phyloP scores from a whole-genome alignment of 202 grass and related monocot species.

The Digitaria exilis region DNA sequence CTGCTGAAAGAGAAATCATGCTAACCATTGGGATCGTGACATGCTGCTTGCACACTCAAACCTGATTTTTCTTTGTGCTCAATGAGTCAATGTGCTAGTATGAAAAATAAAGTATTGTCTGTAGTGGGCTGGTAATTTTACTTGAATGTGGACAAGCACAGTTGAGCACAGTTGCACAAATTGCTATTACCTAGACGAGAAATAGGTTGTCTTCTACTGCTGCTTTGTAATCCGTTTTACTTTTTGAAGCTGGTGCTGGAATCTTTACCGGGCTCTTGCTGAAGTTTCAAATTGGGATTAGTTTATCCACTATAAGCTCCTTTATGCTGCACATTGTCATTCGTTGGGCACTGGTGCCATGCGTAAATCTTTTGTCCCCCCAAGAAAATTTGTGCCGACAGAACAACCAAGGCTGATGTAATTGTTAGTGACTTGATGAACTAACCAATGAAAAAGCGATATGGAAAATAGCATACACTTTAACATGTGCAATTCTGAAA shows the following conservation, averaged over 20 bases:
- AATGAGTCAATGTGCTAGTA: slow-evolving; percentile 19
- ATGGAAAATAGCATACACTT: not conserved
- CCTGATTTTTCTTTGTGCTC: not conserved
- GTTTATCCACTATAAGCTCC: not conserved
- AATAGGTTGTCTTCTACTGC: slow-evolving; percentile 3
- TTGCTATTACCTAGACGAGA: slow-evolving; percentile 9
- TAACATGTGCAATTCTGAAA: slow-evolving; percentile 2
- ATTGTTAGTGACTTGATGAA: slow-evolving; percentile 7
- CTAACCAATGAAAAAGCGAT: slow-evolving; percentile 13
- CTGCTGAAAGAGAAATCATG: slow-evolving; percentile 38
- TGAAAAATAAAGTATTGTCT: not conserved
- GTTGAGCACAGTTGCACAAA: slow-evolving; percentile 24
- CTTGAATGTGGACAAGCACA: not conserved
- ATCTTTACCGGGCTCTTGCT: not conserved
- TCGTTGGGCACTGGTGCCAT: slow-evolving; percentile 17
- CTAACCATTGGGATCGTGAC: slow-evolving; percentile 34
- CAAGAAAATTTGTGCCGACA: slow-evolving; percentile 3
- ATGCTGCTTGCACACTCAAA: slow-evolving; percentile 4
- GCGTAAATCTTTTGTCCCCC: slow-evolving; percentile 8
- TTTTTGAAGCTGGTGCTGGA: not conserved
- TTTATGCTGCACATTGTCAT: slow-evolving; percentile 16
- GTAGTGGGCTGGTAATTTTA: slow-evolving; percentile 6
- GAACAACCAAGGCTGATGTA: not conserved
- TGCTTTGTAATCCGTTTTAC: slow-evolving; percentile 12
- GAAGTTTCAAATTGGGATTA: not conserved